Evolutionary conservation across 345 rosid genomes (phyloP), one percentile per base, ranked within the genome.

Genomic region (Litchi chinensis): DNA sequence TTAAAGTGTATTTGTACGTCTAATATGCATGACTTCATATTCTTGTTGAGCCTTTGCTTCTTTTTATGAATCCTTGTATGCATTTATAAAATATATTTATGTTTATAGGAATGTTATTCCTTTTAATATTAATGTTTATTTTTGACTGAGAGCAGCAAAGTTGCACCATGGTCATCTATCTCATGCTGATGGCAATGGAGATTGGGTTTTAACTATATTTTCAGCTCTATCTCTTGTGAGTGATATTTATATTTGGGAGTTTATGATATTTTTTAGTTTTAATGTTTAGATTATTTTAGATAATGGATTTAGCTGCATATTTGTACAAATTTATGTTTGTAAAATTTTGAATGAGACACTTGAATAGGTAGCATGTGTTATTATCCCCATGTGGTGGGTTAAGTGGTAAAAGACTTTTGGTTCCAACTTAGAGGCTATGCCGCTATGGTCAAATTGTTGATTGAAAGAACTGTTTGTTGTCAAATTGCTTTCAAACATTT

Each of bases 181-280:
- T 50, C 89, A 96, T 78, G 98, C 98, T 74, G 99, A 93, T 89
- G 99, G 99, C 74, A 96, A 96, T 15, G 97, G 93, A 13, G 98
- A 96, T 85, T 96, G 98, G 99, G 98, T 94, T 82, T 86, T 96
- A 81, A 96, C 99, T 16, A 91, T 94, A 79, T 93, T 90, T 82
- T 85, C 94, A 26, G 95, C 98, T 40, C 82, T 96, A 73, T 91
- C 97, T 76, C 98, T 91, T 83, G 99, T 94, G 85, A 91, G 98
- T 87, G 71, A 73, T 77, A 19, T 57, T 50, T 40, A 75, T 65
- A 32, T 50, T 76, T 66, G 15, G 64, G 64, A 12, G 11, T 32
- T 76, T n/a, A 32, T 65, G 43, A 12, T 1, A 65, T 10, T 41
- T 22, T 18, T 15, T 43, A 26, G 57, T 41, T 22, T 59, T 62